These are phyloP conservation scores for Botrytis pseudocinerea DNA, from an alignment of 2,329 filamentous ascomycete genomes.

Conservation along the genomic window DNA sequence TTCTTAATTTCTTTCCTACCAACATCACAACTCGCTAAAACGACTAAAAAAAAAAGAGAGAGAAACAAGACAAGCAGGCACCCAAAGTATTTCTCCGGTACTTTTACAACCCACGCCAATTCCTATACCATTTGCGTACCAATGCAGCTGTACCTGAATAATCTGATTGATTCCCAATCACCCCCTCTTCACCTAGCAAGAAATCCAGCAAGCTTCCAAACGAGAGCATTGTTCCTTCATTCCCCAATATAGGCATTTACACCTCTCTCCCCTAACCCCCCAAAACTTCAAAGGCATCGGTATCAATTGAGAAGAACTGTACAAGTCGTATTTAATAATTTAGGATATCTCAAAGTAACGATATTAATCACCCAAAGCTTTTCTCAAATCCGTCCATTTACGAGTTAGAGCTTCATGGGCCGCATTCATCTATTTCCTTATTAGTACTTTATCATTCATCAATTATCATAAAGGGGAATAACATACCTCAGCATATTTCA, in stretches of 20 bases:
- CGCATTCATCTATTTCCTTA: slow-evolving; percentile 59
- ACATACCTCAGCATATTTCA: slow-evolving; percentile 91
- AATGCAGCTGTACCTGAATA: neutral
- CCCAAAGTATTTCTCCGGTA: neutral
- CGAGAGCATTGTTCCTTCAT: neutral
- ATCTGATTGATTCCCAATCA: neutral
- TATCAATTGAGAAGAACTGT: neutral
- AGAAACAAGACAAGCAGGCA: neutral
- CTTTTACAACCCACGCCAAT: neutral
- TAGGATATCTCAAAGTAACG: neutral
- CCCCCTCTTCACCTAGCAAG: neutral
- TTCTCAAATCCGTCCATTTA: slow-evolving; percentile 73
- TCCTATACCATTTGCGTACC: slow-evolving; percentile 2
- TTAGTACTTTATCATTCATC: slow-evolving; percentile 25
- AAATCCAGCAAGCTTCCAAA: neutral
- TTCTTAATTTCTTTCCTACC: too few species aligned
- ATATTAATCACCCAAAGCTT: slow-evolving; percentile 41
- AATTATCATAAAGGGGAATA: slow-evolving; percentile 19
- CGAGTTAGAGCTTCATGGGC: slow-evolving; percentile 71
- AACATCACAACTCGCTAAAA: neutral
- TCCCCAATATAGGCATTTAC: neutral
- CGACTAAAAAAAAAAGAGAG: neutral
- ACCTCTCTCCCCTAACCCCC: neutral
- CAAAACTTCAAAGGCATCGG: neutral
- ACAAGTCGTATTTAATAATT: slow-evolving; percentile 10